Conservation (phyloP, 768 basidiomycete species). For the Rhizopogon salebrosus region DNA sequence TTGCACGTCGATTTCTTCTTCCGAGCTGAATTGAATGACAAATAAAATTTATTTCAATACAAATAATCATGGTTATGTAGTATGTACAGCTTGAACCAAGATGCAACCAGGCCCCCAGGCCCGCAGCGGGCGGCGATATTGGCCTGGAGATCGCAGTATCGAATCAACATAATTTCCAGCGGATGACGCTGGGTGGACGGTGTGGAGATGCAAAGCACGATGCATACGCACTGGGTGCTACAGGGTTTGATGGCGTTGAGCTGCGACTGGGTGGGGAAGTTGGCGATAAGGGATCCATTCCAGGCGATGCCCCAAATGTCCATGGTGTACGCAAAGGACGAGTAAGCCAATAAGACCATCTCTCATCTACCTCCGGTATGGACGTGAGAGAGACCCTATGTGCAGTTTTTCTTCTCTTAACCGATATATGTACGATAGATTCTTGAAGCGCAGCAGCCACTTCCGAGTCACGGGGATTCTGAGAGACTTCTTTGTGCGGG, state of each 20-base stretch:
- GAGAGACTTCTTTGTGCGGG: not conserved
- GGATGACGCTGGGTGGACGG: conserved; percentile 3
- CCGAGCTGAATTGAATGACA: not conserved
- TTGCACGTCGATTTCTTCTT: not conserved
- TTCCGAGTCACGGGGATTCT: too few species aligned
- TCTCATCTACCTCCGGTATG: not conserved
- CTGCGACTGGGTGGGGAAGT: not conserved
- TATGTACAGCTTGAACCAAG: not conserved
- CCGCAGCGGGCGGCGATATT: not conserved
- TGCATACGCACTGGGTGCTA: not conserved
- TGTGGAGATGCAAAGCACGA: conserved; percentile 1
- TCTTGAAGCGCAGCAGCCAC: too few species aligned
- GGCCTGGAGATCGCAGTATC: not conserved
- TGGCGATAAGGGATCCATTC: not conserved
- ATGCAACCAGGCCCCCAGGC: too few species aligned
- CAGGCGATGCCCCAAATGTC: not conserved
- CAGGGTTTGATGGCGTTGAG: not conserved
- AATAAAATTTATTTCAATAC: not conserved
- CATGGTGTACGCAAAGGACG: not conserved
- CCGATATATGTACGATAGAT: not conserved
- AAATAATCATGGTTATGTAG: not conserved
- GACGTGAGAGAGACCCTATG: not conserved
- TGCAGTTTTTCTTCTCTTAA: not conserved
- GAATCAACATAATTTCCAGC: conserved; percentile 1
- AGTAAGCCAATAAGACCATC: conserved; percentile 3